Conservation (phyloP, 768 basidiomycete genomes). For the Mycena floridula region DNA sequence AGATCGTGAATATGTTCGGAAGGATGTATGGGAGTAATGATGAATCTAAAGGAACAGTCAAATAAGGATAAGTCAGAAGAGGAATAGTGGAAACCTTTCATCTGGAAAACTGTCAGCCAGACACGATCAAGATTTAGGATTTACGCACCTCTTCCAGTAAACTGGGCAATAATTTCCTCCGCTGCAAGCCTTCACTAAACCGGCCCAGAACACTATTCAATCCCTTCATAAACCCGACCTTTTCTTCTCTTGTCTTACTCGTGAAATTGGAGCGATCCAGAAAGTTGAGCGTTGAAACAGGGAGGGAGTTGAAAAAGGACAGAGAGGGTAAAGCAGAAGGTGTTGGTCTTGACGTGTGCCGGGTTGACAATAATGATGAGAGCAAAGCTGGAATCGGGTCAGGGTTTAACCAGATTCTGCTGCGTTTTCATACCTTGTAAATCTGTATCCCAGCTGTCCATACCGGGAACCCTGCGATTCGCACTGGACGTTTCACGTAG, state of each 20-base stretch:
- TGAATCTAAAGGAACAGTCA: too few relatives aligned
- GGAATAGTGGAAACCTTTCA: too few relatives aligned
- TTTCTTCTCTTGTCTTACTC: slow-evolving; percentile 90
- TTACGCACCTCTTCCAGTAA: slow-evolving; percentile 80
- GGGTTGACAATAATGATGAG: slow-evolving; percentile 79
- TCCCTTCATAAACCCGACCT: slow-evolving; percentile 94
- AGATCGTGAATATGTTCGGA: slow-evolving; percentile 92
- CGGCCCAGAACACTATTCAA: slow-evolving; percentile 70
- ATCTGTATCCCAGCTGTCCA: slow-evolving; percentile 64
- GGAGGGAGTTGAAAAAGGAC: slow-evolving; percentile 90
- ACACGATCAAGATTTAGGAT: not conserved
- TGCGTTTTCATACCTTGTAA: slow-evolving; percentile 50
- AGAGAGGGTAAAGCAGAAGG: slow-evolving; percentile 78
- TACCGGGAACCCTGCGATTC: slow-evolving; percentile 52
- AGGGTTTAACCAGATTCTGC: not conserved
- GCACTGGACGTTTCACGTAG: slow-evolving; percentile 58
- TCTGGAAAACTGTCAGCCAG: slow-evolving; percentile 3
- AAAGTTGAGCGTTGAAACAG: slow-evolving; percentile 94
- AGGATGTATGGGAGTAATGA: slow-evolving; percentile 91
- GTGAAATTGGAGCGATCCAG: slow-evolving; percentile 94
- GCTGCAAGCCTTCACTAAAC: slow-evolving; percentile 83
- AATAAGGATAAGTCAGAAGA: too few relatives aligned
- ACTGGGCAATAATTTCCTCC: slow-evolving; percentile 85
- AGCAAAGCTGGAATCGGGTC: slow-evolving; percentile 33
- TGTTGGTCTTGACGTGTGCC: slow-evolving; percentile 64